Percentiles rank a stretch among this genome's conserved stretches.
phyloP scores from a whole-genome alignment of 345 rosid species.

The Barbarea vulgaris region DNA sequence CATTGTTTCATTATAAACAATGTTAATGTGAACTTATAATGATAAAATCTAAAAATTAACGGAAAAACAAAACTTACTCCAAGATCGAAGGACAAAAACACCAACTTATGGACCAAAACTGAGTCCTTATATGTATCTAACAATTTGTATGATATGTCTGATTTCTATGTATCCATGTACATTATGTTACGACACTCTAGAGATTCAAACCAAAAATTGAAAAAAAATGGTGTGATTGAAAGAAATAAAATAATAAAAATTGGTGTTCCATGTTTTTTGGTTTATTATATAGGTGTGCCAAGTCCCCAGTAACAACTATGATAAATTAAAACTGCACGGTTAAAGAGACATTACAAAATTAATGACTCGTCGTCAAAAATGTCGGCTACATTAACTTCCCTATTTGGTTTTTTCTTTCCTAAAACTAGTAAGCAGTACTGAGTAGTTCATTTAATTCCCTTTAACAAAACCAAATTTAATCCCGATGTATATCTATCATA shows the following conservation, averaged over 20 bases:
- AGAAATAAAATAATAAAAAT: neutral
- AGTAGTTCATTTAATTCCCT: neutral
- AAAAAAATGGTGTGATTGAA: neutral
- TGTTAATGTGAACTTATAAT: neutral
- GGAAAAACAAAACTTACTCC: neutral
- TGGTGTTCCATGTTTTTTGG: slow-evolving; percentile 8
- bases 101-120: too few species aligned
- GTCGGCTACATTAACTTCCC: slow-evolving; percentile 38
- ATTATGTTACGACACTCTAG: neutral
- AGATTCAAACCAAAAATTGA: neutral
- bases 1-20: neutral
- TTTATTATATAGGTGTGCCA: neutral
- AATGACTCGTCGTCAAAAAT: slow-evolving; percentile 26
- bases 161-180: neutral
- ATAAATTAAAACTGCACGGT: slow-evolving; percentile 17
- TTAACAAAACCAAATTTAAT: neutral
- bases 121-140: neutral
- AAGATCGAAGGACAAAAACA: neutral
- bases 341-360: slow-evolving; percentile 26
- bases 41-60: neutral
- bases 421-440: slow-evolving; percentile 11
- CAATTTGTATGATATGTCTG: neutral
- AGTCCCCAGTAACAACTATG: neutral
- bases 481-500: neutral
- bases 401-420: slow-evolving; percentile 11